phyloP scores from a whole-genome alignment of 2,329 filamentous ascomycete species.

The Epicoccum sorghinum region DNA sequence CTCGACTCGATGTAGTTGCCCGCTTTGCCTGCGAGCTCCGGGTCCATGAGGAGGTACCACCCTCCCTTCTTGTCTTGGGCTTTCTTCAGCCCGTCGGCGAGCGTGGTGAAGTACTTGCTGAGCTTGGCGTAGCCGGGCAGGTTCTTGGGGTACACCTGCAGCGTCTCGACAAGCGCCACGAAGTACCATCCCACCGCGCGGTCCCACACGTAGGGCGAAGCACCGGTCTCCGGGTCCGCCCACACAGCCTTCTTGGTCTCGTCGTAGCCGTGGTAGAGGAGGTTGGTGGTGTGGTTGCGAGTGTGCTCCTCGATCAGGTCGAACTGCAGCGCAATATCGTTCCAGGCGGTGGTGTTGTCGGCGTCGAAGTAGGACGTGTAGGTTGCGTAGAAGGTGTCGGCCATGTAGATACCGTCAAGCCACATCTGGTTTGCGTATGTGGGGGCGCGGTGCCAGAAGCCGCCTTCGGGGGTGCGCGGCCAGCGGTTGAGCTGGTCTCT shows the following conservation, averaged over 20 bases:
- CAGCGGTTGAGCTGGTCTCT: conserved; percentile 56
- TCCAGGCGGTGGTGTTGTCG: conserved; percentile 50
- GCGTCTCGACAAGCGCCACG: conserved; percentile 53
- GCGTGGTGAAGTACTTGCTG: conserved; percentile 48
- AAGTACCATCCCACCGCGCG: conserved; percentile 49
- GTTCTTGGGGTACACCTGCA: conserved; percentile 53
- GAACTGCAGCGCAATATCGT: conserved; percentile 50
- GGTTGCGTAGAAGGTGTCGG: conserved; percentile 48
- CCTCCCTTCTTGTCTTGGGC: conserved; percentile 56
- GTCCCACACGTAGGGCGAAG: conserved; percentile 46
- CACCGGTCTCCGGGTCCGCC: conserved; percentile 45
- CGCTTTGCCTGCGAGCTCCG: conserved; percentile 49
- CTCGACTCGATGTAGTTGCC: conserved; percentile 68
- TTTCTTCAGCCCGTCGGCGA: conserved; percentile 51
- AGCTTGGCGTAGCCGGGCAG: conserved; percentile 48
- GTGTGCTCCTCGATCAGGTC: conserved; percentile 45
- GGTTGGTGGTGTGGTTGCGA: conserved; percentile 40
- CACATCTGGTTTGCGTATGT: conserved; percentile 63
- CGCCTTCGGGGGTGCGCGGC: conserved; percentile 58
- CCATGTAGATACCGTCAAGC: conserved; percentile 60
- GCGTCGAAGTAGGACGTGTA: conserved; percentile 48
- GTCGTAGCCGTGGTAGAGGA: conserved; percentile 47
- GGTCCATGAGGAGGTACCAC: conserved; percentile 65
- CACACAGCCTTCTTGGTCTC: conserved; percentile 43
- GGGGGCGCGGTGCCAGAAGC: conserved; percentile 61